A percentile compares a stretch with the other conserved stretches of the same genome.
These are phyloP conservation scores for Coccomyxa subellipsoidea DNA, from an alignment of 163 green algal species.

Conservation along the genomic window DNA sequence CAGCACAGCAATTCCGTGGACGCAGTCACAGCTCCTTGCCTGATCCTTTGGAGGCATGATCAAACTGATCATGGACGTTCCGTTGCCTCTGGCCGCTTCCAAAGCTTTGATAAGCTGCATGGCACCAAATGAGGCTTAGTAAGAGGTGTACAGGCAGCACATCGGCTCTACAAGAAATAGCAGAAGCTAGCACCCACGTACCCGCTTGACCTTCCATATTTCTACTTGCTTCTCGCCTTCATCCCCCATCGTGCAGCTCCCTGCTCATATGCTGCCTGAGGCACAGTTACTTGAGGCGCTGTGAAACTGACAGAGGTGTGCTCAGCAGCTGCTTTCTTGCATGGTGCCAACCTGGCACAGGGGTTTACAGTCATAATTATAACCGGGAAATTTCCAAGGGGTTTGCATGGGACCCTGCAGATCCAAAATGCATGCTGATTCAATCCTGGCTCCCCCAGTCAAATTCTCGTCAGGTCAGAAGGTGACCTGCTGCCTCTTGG, in stretches of 20 bases:
- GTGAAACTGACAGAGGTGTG: no score
- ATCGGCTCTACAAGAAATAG: neutral
- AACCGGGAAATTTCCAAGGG: no score
- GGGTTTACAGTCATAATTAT: no score
- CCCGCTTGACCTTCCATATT: slow-evolving; percentile 99
- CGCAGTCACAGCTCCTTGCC: slow-evolving; percentile 36
- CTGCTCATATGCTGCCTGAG: slow-evolving; percentile 1
- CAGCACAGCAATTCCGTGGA: neutral
- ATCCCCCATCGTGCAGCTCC: slow-evolving; percentile 14
- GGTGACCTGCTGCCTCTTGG: no score
- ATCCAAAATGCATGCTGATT: no score
- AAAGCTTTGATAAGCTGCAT: slow-evolving; percentile 92
- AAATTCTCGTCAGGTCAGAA: no score
- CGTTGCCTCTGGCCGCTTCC: slow-evolving; percentile 91
- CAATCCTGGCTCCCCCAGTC: no score
- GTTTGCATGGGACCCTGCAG: no score
- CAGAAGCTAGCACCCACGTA: slow-evolving; percentile 38
- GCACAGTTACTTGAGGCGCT: neutral
- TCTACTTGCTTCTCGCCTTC: slow-evolving; percentile 87
- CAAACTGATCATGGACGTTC: slow-evolving; percentile 98
- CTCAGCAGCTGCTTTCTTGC: no score
- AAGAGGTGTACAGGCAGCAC: no score
- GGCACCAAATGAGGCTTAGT: no score
- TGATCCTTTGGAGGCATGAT: slow-evolving; percentile 99
- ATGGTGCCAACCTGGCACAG: no score